These are phyloP conservation scores for Cladobotryum protrusum DNA, from an alignment of 2,329 filamentous ascomycete species.

Conservation along the genomic window DNA sequence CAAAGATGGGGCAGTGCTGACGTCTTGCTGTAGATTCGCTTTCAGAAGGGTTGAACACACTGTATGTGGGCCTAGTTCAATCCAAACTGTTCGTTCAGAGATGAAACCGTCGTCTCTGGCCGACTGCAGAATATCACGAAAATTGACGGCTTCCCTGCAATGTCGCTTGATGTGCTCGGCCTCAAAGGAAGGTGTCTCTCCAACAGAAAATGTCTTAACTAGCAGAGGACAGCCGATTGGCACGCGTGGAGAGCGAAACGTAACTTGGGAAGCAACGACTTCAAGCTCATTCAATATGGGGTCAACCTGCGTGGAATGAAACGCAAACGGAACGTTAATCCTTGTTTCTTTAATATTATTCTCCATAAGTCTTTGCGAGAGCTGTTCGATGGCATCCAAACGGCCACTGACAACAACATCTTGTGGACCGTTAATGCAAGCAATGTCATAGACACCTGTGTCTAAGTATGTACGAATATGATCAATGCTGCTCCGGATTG, in stretches of 20 bases:
- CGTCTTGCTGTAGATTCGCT: neutral
- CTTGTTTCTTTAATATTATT: slow-evolving; percentile 24
- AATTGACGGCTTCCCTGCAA: neutral
- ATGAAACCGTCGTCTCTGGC: neutral
- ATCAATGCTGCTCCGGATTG: slow-evolving; percentile 21
- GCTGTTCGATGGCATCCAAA: slow-evolving; percentile 6
- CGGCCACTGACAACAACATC: slow-evolving; percentile 45
- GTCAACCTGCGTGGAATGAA: slow-evolving; percentile 33
- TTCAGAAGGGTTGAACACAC: slow-evolving; percentile 54
- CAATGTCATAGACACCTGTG: slow-evolving; percentile 25
- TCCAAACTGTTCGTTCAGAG: slow-evolving; percentile 48
- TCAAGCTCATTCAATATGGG: slow-evolving; percentile 43
- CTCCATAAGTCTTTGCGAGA: slow-evolving; percentile 1
- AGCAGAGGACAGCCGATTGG: slow-evolving; percentile 36
- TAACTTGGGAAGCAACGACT: too few species aligned
- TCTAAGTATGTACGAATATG: slow-evolving; percentile 13
- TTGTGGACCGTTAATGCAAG: slow-evolving; percentile 59
- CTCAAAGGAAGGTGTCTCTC: neutral
- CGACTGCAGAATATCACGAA: neutral
- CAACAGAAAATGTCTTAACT: slow-evolving; percentile 40
- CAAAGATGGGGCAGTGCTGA: slow-evolving; percentile 40
- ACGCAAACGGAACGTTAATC: slow-evolving; percentile 31
- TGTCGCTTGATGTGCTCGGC: slow-evolving; percentile 3
- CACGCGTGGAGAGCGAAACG: slow-evolving; percentile 23
- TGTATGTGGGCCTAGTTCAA: slow-evolving; percentile 62